Evolutionary conservation across 2,329 filamentous ascomycete species (phyloP).

Genomic region (Proliferodiscus dingleyae): DNA sequence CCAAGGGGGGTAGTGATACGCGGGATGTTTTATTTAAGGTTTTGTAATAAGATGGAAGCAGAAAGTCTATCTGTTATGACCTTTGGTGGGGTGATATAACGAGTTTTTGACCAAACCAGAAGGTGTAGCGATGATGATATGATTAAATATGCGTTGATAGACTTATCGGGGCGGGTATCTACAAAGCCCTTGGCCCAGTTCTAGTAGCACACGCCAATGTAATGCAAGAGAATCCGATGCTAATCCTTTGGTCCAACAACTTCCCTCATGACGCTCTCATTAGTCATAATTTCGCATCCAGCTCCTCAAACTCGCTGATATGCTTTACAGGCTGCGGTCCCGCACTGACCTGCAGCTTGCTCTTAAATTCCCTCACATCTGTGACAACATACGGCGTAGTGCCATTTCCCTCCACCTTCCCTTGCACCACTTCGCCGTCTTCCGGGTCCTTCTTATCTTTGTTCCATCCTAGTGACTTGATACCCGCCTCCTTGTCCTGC

Average conservation of each 20-base stretch:
- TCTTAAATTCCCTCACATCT: slow-evolving; percentile 78
- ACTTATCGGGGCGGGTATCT: too few relatives aligned
- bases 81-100: too few relatives aligned
- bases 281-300: slow-evolving; percentile 70
- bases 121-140: too few relatives aligned
- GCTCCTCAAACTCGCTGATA: slow-evolving; percentile 79
- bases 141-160: too few relatives aligned
- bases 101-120: too few relatives aligned
- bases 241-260: too few relatives aligned
- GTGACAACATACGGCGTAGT: slow-evolving; percentile 60
- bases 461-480: slow-evolving; percentile 10
- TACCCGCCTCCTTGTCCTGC: slow-evolving; percentile 16
- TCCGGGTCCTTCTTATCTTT: slow-evolving; percentile 31
- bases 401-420: slow-evolving; percentile 36
- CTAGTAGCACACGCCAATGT: not conserved
- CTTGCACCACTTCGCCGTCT: slow-evolving; percentile 10
- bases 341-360: slow-evolving; percentile 63
- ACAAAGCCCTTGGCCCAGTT: not conserved
- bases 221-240: not conserved
- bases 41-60: too few relatives aligned
- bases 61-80: too few relatives aligned
- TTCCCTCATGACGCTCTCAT: too few relatives aligned
- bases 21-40: too few relatives aligned
- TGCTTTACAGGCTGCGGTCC: slow-evolving; percentile 71
- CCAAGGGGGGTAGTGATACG: too few relatives aligned